A percentile compares a stretch with the other conserved stretches of the same genome.
These are phyloP conservation scores for Boehmeria nivea DNA, from an alignment of 306 rosid species.

Conservation along the genomic window DNA sequence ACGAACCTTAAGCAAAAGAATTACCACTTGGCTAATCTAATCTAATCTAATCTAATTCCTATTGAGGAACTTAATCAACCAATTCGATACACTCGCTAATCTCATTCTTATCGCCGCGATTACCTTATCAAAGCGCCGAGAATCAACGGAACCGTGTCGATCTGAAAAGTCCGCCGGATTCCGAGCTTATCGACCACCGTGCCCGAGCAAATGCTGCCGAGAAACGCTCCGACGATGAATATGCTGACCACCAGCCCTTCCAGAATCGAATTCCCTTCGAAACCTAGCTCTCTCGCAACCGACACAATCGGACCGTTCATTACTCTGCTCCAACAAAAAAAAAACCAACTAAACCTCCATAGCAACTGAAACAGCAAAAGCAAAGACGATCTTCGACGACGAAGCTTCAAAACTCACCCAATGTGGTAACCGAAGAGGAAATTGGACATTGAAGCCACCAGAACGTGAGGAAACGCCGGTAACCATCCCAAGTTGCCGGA, in stretches of 20 bases:
- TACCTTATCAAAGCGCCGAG: slow-evolving; percentile 79
- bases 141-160: slow-evolving; percentile 68
- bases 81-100: no score
- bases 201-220: slow-evolving; percentile 73
- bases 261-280: slow-evolving; percentile 65
- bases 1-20: no score
- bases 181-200: slow-evolving; percentile 78
- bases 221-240: slow-evolving; percentile 79
- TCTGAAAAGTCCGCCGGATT: slow-evolving; percentile 70
- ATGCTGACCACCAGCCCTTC: slow-evolving; percentile 93
- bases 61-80: no score
- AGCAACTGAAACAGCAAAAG: no score
- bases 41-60: no score
- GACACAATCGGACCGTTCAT: slow-evolving; percentile 89
- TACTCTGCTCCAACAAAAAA: slow-evolving; percentile 68
- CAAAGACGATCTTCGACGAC: not conserved
- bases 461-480: slow-evolving; percentile 73
- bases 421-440: slow-evolving; percentile 86
- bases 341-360: slow-evolving; percentile 11
- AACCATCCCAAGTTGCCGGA: slow-evolving; percentile 64
- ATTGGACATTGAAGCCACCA: slow-evolving; percentile 72
- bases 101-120: not conserved
- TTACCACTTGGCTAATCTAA: no score
- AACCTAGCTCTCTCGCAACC: slow-evolving; percentile 78
- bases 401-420: slow-evolving; percentile 42